phyloP scores from a whole-genome alignment of 306 rosid species.

The Nissolia schottii region DNA sequence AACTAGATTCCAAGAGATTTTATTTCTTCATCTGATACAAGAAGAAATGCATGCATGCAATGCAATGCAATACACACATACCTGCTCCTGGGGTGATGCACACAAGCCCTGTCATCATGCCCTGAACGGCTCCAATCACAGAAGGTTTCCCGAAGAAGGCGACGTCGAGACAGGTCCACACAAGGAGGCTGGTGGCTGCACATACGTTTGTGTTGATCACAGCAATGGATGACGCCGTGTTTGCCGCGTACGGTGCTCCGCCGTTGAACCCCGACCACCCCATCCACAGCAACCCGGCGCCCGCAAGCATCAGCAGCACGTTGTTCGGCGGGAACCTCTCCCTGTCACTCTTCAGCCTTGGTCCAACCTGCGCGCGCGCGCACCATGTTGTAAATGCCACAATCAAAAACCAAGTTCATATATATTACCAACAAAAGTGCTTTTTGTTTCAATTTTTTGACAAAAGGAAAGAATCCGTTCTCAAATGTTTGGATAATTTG shows the following conservation, averaged over 20 bases:
- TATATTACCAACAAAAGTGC: too few relatives aligned
- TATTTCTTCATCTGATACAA: too few relatives aligned
- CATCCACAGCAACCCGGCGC: constrained; percentile 88
- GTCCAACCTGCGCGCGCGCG: constrained; percentile 84
- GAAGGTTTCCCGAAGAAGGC: constrained; percentile 82
- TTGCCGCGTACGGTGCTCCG: constrained; percentile 86
- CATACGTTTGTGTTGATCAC: constrained; percentile 77
- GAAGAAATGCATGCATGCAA: constrained; percentile 2
- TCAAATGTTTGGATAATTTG: too few relatives aligned
- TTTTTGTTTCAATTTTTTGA: too few relatives aligned
- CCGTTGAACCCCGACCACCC: constrained; percentile 99
- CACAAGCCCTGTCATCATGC: constrained; percentile 96
- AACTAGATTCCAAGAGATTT: too few relatives aligned
- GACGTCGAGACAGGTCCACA: constrained; percentile 79
- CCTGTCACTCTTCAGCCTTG: constrained; percentile 77
- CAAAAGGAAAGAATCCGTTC: too few relatives aligned
- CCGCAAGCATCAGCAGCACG: constrained; percentile 75
- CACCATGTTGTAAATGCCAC: too few relatives aligned
- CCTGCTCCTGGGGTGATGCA: constrained; percentile 98
- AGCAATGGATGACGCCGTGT: constrained; percentile 56
- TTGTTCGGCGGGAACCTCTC: constrained; percentile 94
- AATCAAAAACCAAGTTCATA: not conserved
- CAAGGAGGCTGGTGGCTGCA: constrained; percentile 84
- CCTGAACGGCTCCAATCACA: constrained; percentile 95
- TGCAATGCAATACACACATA: too few relatives aligned